phyloP scores from a whole-genome alignment of 1,139 yeast species.

The Hansenula lynferdii region DNA sequence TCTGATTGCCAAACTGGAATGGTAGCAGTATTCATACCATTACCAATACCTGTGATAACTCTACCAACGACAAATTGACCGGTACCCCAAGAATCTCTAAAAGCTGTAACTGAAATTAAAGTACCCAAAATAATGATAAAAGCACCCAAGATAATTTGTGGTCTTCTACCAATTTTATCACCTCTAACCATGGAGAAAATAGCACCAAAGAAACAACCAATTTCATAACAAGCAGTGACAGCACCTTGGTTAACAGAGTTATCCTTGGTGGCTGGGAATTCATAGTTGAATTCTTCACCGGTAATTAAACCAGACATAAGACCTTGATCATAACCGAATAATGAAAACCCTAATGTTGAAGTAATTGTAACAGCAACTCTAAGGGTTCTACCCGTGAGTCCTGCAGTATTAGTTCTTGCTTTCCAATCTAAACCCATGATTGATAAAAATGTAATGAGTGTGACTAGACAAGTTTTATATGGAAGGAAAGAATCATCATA shows the following conservation, averaged over 20 bases:
- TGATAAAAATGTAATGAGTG: too few relatives aligned
- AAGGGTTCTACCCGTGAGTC: not conserved
- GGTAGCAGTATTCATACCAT: conserved; percentile 73
- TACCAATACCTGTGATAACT: conserved; percentile 70
- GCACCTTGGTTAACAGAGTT: conserved; percentile 50
- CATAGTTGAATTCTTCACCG: conserved; percentile 54
- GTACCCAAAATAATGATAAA: conserved; percentile 60
- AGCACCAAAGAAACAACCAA: conserved; percentile 77
- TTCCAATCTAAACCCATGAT: conserved; percentile 2
- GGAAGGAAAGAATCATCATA: too few relatives aligned
- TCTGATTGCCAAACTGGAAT: conserved; percentile 83
- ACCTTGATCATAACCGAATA: conserved; percentile 81
- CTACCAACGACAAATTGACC: conserved; percentile 73
- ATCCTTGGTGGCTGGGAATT: conserved; percentile 22
- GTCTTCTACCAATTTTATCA: conserved; percentile 63
- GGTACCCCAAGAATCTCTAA: too few relatives aligned
- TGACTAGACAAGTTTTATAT: too few relatives aligned
- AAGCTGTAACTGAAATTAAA: conserved; percentile 53
- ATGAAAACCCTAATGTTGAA: conserved; percentile 63
- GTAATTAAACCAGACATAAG: conserved; percentile 69
- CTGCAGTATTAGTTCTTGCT: conserved; percentile 1
- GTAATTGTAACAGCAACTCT: conserved; percentile 41
- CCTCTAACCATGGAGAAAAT: conserved; percentile 57
- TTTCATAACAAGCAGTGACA: conserved; percentile 65
- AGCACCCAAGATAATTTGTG: conserved; percentile 54